phyloP scores from a whole-genome alignment of 1,284 basidiomycete genomes.

The Ceratobasidium sp. region DNA sequence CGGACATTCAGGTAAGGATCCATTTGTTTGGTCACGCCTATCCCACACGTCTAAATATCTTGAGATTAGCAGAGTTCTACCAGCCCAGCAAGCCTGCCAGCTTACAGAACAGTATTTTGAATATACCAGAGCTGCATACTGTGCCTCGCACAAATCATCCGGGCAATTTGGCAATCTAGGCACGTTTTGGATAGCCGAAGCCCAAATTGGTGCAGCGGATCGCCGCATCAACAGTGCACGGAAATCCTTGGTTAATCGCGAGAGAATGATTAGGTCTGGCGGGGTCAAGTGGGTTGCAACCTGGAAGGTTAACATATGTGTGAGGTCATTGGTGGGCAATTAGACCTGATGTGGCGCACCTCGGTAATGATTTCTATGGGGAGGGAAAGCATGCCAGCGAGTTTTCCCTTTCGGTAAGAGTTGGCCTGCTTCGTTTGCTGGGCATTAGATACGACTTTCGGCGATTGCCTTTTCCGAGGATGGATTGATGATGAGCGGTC shows the following conservation, averaged over 20 bases:
- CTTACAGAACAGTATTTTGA: slow-evolving; percentile 21
- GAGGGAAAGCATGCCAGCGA: not conserved
- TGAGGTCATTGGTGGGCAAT: too few species aligned
- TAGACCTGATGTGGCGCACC: not conserved
- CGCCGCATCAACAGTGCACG: not conserved
- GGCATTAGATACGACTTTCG: too few species aligned
- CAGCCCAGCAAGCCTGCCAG: not conserved
- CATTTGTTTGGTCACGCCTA: not conserved
- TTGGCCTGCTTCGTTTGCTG: too few species aligned
- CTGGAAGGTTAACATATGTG: not conserved
- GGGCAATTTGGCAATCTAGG: slow-evolving; percentile 13
- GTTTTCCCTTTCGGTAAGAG: not conserved
- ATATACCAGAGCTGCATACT: slow-evolving; percentile 30
- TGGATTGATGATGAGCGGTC: too few species aligned
- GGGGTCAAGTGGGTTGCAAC: slow-evolving; percentile 6
- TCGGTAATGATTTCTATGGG: slow-evolving; percentile 2
- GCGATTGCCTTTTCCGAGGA: too few species aligned
- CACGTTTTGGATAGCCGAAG: not conserved
- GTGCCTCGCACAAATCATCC: slow-evolving; percentile 5
- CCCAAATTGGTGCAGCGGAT: slow-evolving; percentile 8
- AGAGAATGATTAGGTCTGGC: not conserved
- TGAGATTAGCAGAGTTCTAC: not conserved
- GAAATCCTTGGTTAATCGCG: slow-evolving; percentile 8
- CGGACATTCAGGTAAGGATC: slow-evolving; percentile 16
- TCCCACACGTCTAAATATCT: not conserved